Evolutionary conservation across 108 stramenopile genomes (phyloP), one percentile per base, ranked within the genome.

Genomic region (Cylindrotheca fusiformis): DNA sequence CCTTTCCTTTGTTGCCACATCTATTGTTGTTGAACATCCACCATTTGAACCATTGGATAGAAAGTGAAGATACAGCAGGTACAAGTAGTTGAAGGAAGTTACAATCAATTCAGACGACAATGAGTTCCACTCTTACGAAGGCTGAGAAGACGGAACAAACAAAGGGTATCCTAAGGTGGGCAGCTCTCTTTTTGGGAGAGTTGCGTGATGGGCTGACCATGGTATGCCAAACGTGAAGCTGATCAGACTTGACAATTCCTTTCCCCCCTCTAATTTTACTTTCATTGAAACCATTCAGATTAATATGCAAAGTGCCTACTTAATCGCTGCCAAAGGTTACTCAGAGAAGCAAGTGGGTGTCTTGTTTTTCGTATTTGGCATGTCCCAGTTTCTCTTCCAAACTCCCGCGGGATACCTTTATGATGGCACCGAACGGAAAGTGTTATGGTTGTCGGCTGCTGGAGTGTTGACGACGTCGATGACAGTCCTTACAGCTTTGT

Each of bases 221-320:
- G 92, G 80, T 81, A 41, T 2, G 74, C 73, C 28, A 6, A 22
- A 20, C 12, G 23, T 17, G 23, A 31, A 12, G 23, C 1, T 14
- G 8, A 32, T 14, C 26, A 31, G 17, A 57, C 19, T n/a, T 23
- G 12, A 10, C 50, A 52, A 18, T 48, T 63, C 21, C 5, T 18
- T 47, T 45, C 24, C 24, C 25, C 22, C 32, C 27, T 28, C 36
- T 41, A 10, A 10, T 10, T n/a, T n/a, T n/a, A n/a, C n/a, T n/a
- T n/a, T n/a, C n/a, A n/a, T n/a, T n/a, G n/a, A n/a, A n/a, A 41
- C 6, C 14, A 6, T 41, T 10, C 36, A 81, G 80, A 93, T 93
- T 79, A 93, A 93, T 59, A 93, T 93, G 92, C 92, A 93, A 77
- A 88, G 83, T 41, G 87, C 88, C 20, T 93, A 88, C 62, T 71